A percentile compares a stretch with the other conserved stretches of the same genome.
Evolutionary conservation across 345 rosid species (phyloP).

Genomic region (Lepidium africanum): DNA sequence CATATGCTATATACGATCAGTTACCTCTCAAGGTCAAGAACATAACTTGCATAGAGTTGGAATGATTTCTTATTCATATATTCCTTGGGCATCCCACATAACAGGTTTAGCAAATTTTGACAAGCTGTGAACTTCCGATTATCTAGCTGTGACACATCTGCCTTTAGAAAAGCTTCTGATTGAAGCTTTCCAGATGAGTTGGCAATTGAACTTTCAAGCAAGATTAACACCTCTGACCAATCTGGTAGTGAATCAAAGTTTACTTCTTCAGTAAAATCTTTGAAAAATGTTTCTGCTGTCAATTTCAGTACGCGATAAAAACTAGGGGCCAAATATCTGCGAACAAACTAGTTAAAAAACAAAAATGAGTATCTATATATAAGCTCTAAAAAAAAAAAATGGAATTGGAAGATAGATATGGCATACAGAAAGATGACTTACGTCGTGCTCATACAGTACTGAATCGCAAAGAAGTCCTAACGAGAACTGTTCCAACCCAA

Average conservation of each 20-base stretch:
- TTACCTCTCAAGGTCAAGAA: slow-evolving; percentile 81
- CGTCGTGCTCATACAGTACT: slow-evolving; percentile 61
- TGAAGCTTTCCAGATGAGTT: slow-evolving; percentile 21
- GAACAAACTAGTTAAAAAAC: slow-evolving; percentile 59
- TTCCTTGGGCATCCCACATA: slow-evolving; percentile 75
- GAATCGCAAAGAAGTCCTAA: slow-evolving; percentile 55
- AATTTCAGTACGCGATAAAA: slow-evolving; percentile 50
- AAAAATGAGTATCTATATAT: slow-evolving; percentile 15
- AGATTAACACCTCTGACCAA: slow-evolving; percentile 52
- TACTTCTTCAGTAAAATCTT: slow-evolving; percentile 27
- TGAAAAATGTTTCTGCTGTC: slow-evolving; percentile 29
- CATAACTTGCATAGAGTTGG: slow-evolving; percentile 36
- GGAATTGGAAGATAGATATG: not conserved
- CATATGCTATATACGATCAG: not conserved
- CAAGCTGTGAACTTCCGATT: slow-evolving; percentile 42
- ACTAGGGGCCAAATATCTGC: slow-evolving; percentile 71
- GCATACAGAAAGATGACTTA: slow-evolving; percentile 30
- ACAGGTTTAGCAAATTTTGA: slow-evolving; percentile 49
- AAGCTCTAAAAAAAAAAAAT: not conserved
- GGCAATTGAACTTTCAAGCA: slow-evolving; percentile 39
- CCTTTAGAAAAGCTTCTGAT: slow-evolving; percentile 26
- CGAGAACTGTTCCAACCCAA: slow-evolving; percentile 46
- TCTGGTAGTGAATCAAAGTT: slow-evolving; percentile 40
- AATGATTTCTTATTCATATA: slow-evolving; percentile 52
- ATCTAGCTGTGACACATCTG: slow-evolving; percentile 17